A percentile compares a stretch with the other conserved stretches of the same genome.
These are phyloP conservation scores for Cladosporium oxysporum DNA, from an alignment of 2,329 filamentous ascomycete species.

Conservation along the genomic window DNA sequence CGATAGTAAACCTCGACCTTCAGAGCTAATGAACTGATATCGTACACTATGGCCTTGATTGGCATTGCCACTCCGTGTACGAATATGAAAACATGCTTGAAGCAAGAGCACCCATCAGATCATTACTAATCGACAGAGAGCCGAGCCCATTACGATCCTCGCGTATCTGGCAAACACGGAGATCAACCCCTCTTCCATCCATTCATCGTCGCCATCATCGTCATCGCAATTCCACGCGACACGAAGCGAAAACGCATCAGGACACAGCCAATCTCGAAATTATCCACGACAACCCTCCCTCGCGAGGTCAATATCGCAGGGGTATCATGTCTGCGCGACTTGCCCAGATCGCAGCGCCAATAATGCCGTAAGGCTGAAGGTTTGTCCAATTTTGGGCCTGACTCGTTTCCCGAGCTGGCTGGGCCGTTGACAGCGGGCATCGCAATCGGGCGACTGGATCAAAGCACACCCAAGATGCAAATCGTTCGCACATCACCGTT, in stretches of 20 bases:
- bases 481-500: not conserved
- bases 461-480: not conserved
- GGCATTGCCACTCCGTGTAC: not conserved
- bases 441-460: not conserved
- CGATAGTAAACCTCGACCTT: not conserved
- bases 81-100: no score
- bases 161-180: not conserved
- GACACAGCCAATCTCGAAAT: not conserved
- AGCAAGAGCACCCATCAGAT: not conserved
- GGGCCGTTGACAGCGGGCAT: not conserved
- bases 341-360: not conserved
- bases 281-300: not conserved
- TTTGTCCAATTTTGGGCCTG: not conserved
- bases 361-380: not conserved
- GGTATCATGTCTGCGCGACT: not conserved
- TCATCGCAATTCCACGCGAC: not conserved
- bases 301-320: not conserved
- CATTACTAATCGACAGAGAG: not conserved
- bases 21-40: not conserved
- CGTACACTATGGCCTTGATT: not conserved
- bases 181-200: not conserved
- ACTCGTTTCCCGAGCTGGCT: not conserved
- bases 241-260: not conserved
- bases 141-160: not conserved
- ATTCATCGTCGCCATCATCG: not conserved